A percentile compares a stretch with the other conserved stretches of the same genome.
phyloP scores from a whole-genome alignment of 2,329 filamentous ascomycete species.

The Colletotrichum tanaceti region DNA sequence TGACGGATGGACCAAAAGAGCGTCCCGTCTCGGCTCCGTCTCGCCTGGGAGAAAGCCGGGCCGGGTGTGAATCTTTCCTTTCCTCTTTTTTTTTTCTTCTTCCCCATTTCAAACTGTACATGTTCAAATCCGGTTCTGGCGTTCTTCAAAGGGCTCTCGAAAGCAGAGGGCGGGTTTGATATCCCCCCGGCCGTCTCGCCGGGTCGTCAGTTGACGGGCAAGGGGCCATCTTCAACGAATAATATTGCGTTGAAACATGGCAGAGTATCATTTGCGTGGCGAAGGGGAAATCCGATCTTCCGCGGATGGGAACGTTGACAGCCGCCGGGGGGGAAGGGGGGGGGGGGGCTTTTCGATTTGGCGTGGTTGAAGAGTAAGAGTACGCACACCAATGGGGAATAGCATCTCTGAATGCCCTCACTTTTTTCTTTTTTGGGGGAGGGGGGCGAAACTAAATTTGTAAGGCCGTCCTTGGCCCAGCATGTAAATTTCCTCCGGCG shows the following conservation, averaged over 20 bases:
- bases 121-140: not conserved
- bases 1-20: not conserved
- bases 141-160: slow-evolving; percentile 8
- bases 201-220: not conserved
- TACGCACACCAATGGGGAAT: not conserved
- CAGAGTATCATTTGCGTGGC: not conserved
- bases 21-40: too few relatives aligned
- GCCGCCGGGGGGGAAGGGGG: too few relatives aligned
- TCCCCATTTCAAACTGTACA: not conserved
- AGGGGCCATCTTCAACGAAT: slow-evolving; percentile 7
- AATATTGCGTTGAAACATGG: slow-evolving; percentile 4
- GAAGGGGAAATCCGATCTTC: not conserved
- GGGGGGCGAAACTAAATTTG: not conserved
- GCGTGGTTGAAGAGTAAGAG: not conserved
- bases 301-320: not conserved
- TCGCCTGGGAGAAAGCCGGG: not conserved
- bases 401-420: slow-evolving; percentile 10
- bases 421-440: too few relatives aligned
- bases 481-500: too few relatives aligned
- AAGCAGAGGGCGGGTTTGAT: slow-evolving; percentile 21
- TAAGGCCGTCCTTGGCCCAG: not conserved
- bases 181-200: slow-evolving; percentile 4
- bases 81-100: too few relatives aligned
- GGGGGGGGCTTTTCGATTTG: too few relatives aligned
- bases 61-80: not conserved